These are phyloP conservation scores for Vigna angularis DNA, from an alignment of 306 rosid species.

Conservation along the genomic window DNA sequence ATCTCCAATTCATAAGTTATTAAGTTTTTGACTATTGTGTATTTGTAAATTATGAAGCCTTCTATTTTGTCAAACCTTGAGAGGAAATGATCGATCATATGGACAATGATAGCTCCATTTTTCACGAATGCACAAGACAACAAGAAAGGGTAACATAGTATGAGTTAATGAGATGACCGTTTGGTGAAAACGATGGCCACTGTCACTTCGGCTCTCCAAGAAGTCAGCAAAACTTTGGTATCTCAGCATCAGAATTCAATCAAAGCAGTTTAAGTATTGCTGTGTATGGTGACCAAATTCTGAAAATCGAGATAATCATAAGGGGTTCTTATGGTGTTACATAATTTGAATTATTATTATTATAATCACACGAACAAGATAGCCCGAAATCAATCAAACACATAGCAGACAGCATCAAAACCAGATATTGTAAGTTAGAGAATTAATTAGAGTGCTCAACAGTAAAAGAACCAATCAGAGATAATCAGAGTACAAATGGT, in stretches of 20 bases:
- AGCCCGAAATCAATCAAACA: background rate
- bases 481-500: background rate
- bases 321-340: background rate
- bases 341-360: background rate
- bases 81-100: slow-evolving; percentile 9
- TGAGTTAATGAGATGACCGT: slow-evolving; percentile 12
- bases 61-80: slow-evolving; percentile 8
- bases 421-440: slow-evolving; percentile 3
- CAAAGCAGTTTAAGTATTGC: background rate
- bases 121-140: background rate
- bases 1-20: too few species aligned
- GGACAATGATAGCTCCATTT: slow-evolving; percentile 5
- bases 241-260: background rate
- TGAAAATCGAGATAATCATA: slow-evolving; percentile 9
- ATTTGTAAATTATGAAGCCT: background rate
- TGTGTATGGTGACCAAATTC: background rate
- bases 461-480: slow-evolving; percentile 15
- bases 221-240: background rate
- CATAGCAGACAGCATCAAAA: background rate
- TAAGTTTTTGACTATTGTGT: background rate
- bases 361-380: background rate
- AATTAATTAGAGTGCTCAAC: background rate
- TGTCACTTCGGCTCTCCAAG: background rate
- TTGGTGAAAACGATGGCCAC: background rate
- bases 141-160: background rate